A percentile compares a stretch with the other conserved stretches of the same genome.
These are phyloP conservation scores for Candida ovalis DNA, from an alignment of 805 yeast genomes.

Conservation along the genomic window DNA sequence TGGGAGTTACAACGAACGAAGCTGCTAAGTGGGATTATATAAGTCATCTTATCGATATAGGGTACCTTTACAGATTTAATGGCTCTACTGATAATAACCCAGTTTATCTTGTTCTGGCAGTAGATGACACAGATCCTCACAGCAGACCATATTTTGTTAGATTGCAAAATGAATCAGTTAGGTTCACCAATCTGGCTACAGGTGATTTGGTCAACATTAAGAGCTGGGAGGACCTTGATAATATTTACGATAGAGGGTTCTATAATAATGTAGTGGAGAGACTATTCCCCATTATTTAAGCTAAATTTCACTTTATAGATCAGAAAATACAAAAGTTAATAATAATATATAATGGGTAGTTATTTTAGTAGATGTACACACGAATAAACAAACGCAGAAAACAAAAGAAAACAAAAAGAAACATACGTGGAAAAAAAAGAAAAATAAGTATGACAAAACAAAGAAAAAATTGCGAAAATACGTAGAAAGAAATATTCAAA, in stretches of 20 bases:
- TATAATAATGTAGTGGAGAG: constrained; percentile 36
- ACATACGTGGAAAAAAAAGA: too few species aligned
- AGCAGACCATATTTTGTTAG: constrained; percentile 2
- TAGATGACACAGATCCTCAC: neutral
- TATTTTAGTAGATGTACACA: constrained; percentile 3
- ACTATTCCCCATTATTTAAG: constrained; percentile 19
- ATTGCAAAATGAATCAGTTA: constrained; percentile 5
- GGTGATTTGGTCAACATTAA: constrained; percentile 9
- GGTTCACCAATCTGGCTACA: constrained; percentile 1
- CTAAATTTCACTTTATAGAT: neutral
- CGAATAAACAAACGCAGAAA: too few species aligned
- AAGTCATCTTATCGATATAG: constrained; percentile 33
- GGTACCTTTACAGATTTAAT: constrained; percentile 27
- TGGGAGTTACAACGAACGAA: constrained; percentile 59
- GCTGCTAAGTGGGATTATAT: constrained; percentile 50
- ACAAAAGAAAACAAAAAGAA: neutral
- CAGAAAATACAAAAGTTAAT: too few species aligned
- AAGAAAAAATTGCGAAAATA: too few species aligned
- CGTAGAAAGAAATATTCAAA: too few species aligned
- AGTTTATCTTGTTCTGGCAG: neutral
- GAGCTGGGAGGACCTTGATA: constrained; percentile 33
- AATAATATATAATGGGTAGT: neutral
- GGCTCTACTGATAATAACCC: neutral
- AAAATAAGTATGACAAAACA: neutral
- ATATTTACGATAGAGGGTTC: constrained; percentile 51